These are phyloP conservation scores for Leptographium wingfieldii DNA, from an alignment of 2,329 filamentous ascomycete genomes.

Conservation along the genomic window DNA sequence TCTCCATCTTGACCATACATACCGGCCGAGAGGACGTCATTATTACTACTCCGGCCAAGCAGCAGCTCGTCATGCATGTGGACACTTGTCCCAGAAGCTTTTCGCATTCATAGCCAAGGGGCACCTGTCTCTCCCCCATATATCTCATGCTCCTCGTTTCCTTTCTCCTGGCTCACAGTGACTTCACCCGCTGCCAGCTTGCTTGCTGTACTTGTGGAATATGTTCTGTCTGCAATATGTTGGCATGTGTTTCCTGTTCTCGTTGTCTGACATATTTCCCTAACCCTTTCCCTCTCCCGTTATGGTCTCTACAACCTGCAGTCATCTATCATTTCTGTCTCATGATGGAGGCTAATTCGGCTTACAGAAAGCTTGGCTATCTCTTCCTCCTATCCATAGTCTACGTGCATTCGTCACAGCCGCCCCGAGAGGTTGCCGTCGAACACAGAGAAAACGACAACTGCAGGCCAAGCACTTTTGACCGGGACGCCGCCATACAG, in stretches of 20 bases:
- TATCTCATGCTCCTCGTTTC: neutral
- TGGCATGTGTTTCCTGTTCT: too few relatives aligned
- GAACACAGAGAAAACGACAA: neutral
- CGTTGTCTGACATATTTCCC: too few relatives aligned
- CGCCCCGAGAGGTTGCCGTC: neutral
- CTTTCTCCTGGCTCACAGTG: neutral
- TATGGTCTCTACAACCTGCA: neutral
- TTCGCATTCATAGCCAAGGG: too few relatives aligned
- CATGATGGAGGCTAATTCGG: neutral
- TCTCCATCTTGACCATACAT: too few relatives aligned
- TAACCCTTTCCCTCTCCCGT: too few relatives aligned
- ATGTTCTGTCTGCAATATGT: neutral
- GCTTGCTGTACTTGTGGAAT: neutral
- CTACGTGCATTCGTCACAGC: neutral
- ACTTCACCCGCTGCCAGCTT: neutral
- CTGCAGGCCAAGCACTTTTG: neutral
- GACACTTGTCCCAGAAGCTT: too few relatives aligned
- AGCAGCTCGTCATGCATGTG: too few relatives aligned
- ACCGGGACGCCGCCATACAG: slow-evolving; percentile 39
- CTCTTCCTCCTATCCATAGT: too few relatives aligned
- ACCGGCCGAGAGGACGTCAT: too few relatives aligned
- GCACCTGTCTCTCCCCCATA: neutral
- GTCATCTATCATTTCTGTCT: neutral
- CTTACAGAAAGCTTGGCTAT: neutral
- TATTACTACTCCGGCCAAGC: too few relatives aligned